These are phyloP conservation scores for Nicotiana noctiflora DNA, from an alignment of 257 asterid species.

Conservation along the genomic window DNA sequence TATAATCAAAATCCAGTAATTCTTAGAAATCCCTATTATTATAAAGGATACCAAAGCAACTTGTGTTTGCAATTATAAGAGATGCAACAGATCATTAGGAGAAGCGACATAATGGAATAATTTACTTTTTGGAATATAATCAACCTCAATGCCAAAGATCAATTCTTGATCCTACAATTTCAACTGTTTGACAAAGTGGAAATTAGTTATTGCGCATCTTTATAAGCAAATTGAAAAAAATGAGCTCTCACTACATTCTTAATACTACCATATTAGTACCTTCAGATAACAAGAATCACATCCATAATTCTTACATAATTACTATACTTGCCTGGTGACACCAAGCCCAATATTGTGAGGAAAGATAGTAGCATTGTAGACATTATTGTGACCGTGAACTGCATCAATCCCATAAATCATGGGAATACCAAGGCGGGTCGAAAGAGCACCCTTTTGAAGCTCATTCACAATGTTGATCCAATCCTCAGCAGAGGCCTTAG, in stretches of 20 bases:
- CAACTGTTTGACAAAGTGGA: background rate
- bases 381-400: slow-evolving; percentile 38
- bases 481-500: slow-evolving; percentile 29
- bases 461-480: slow-evolving; percentile 32
- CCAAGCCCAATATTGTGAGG: slow-evolving; percentile 42
- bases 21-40: background rate
- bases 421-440: slow-evolving; percentile 35
- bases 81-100: background rate
- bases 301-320: background rate
- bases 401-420: slow-evolving; percentile 41
- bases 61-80: background rate
- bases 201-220: background rate
- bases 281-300: background rate
- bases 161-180: background rate
- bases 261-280: background rate
- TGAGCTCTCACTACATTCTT: background rate
- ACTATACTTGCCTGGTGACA: slow-evolving; percentile 28
- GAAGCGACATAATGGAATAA: background rate
- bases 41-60: too few relatives aligned
- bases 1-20: background rate
- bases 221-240: background rate
- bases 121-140: background rate
- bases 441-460: slow-evolving; percentile 29
- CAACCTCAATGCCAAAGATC: background rate
- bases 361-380: slow-evolving; percentile 32